Conservation (phyloP, 208 protist species). For the Leishmania braziliensis region DNA sequence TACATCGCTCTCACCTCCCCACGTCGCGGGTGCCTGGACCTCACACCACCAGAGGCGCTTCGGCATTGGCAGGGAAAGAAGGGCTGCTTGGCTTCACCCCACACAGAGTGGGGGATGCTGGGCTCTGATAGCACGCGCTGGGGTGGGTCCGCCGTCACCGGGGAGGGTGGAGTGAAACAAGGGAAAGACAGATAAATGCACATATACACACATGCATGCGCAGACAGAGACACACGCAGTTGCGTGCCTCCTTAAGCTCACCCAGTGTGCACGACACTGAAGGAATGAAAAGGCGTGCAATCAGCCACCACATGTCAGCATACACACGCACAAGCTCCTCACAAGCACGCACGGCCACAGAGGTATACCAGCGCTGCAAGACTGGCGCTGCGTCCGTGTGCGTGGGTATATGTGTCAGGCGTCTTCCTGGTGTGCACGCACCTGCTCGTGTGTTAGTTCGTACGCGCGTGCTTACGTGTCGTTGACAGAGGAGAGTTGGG, state of each 20-base stretch:
- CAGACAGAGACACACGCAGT: background rate
- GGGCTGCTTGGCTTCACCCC: background rate
- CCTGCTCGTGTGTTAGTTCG: background rate
- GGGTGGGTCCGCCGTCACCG: background rate
- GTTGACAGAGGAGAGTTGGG: background rate
- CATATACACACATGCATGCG: background rate
- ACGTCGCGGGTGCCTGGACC: background rate
- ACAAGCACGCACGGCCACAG: background rate
- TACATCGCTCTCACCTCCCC: background rate
- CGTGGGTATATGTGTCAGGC: background rate
- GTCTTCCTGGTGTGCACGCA: background rate
- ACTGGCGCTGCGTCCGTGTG: background rate
- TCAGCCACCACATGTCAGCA: background rate
- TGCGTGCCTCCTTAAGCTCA: background rate
- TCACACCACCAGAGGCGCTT: background rate
- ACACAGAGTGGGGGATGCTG: background rate
- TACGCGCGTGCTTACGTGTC: background rate
- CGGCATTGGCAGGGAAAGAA: background rate
- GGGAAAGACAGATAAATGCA: background rate
- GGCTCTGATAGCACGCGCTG: background rate
- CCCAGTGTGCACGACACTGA: constrained; percentile 3
- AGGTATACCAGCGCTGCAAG: background rate
- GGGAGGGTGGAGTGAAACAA: background rate
- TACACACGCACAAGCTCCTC: background rate
- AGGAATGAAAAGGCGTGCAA: background rate